phyloP scores from a whole-genome alignment of 352 stramenopile genomes.

The Phytopythium cucurbitacearum region DNA sequence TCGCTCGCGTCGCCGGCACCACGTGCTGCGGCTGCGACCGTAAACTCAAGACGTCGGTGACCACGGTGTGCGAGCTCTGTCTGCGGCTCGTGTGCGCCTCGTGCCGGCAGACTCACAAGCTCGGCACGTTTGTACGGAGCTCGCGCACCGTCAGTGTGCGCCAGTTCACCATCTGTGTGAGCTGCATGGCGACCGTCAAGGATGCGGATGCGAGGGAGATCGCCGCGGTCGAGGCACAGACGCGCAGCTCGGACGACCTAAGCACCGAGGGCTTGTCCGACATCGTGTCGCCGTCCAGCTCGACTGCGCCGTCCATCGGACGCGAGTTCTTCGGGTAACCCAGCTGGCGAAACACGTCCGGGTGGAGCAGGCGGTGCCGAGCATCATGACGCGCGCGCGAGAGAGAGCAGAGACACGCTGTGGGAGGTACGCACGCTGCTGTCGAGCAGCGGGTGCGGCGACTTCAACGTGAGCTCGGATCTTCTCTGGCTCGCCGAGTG shows the following conservation, averaged over 20 bases:
- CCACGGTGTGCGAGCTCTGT: neutral
- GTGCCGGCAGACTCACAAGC: conserved; percentile 1
- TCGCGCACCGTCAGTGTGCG: conserved; percentile 7
- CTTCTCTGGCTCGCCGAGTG: too few relatives aligned
- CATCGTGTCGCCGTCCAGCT: conserved; percentile 19
- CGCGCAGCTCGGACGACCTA: too few relatives aligned
- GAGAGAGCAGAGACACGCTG: too few relatives aligned
- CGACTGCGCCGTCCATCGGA: conserved; percentile 18
- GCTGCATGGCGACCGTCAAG: too few relatives aligned
- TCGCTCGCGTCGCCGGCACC: neutral
- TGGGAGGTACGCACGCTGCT: too few relatives aligned
- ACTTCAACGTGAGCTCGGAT: too few relatives aligned
- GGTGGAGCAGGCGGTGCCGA: too few relatives aligned
- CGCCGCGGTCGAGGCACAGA: too few relatives aligned
- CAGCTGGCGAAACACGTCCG: neutral
- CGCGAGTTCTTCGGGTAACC: conserved; percentile 29
- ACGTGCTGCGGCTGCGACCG: conserved; percentile 1
- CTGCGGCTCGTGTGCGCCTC: neutral
- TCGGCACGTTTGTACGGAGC: neutral
- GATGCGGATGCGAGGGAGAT: too few relatives aligned
- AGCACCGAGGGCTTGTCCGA: conserved; percentile 7
- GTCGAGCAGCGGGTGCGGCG: too few relatives aligned
- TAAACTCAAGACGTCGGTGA: neutral
- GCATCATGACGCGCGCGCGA: too few relatives aligned
- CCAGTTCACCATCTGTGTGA: neutral